Evolutionary conservation across 768 basidiomycete species (phyloP), one percentile per base, ranked within the genome.

Genomic region (Peribolospora baueri): DNA sequence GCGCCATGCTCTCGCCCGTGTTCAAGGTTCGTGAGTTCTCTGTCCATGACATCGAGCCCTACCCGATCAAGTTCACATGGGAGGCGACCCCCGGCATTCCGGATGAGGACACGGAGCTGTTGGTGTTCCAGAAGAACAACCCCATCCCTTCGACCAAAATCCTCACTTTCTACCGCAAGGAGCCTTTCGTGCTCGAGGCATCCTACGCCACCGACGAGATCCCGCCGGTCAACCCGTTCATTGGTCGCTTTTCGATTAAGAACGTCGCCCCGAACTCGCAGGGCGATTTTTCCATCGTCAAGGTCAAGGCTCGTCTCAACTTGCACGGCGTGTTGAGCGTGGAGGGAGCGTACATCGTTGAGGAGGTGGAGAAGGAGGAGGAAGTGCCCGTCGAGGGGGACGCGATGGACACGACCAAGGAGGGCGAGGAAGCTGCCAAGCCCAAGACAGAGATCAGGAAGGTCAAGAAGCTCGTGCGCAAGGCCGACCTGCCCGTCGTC

Each of bases 1-100:
- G 91, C 66, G 91, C 93, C 39, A 86, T 86, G 74, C 81, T 93
- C 60, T 93, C 88, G 41, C 93, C 93, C 62, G 80, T 88, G 53
- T 98, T 97, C 83, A 83, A 86, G 60, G 91, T 97, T 42, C 82
- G 88, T 60, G 90, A 97, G 59, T 98, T 98, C 74, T 73, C 77
- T 64, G 72, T 87, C 57, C 76, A 79, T 66, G 93, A 98, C 68
- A 78, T 84, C 69, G 75, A 80, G 55, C 73, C 77, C 48, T 93
- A 84, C 73, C 79, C 87, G 11, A 78, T 97, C 76, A 88, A 82
- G 68, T 79, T 91, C 56, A 76, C 77, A 50, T 97, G 93, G 93
- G 76, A 79, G 11, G 72, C 77, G 52, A 75, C 78, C 52, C 70
- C 75, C 6, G 86, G 87, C 62, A 75, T 80, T 0, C 82, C 82